phyloP scores from a whole-genome alignment of 1,284 basidiomycete species.

The Moesziomyces parantarcticus region DNA sequence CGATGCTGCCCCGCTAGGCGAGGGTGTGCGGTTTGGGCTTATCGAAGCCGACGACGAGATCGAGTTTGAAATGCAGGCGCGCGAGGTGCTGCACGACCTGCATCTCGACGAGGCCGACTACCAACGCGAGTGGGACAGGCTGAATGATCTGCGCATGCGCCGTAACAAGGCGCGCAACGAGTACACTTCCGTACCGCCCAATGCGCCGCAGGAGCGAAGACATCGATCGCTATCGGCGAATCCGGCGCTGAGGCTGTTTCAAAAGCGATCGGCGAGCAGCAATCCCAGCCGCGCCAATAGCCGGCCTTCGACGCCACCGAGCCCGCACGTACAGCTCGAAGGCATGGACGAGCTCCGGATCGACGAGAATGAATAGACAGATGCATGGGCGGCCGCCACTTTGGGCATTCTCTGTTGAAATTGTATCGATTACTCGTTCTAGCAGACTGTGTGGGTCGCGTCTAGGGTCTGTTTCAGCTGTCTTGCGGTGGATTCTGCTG shows the following conservation, averaged over 20 bases:
- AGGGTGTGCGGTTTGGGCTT: constrained; percentile 26
- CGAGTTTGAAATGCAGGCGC: constrained; percentile 50
- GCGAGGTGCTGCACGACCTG: constrained; percentile 39
- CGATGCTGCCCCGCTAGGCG: constrained; percentile 3
- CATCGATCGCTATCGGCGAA: constrained; percentile 25
- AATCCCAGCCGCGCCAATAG: constrained; percentile 30
- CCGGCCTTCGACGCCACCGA: constrained; percentile 14
- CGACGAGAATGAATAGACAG: constrained; percentile 5
- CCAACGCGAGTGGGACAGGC: constrained; percentile 41
- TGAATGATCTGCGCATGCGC: constrained; percentile 29
- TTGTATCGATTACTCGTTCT: not conserved
- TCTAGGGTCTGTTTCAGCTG: too few species aligned
- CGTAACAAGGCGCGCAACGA: constrained; percentile 47
- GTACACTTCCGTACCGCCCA: constrained; percentile 21
- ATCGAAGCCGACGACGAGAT: constrained; percentile 47
- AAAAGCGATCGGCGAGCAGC: constrained; percentile 37
- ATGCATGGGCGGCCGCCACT: too few species aligned
- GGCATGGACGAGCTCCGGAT: constrained; percentile 6
- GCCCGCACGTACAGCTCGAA: constrained; percentile 4
- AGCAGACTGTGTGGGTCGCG: too few species aligned
- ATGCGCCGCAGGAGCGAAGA: constrained; percentile 4
- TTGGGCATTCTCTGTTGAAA: not conserved
- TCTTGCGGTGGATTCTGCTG: constrained; percentile 10
- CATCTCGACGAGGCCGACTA: constrained; percentile 26
- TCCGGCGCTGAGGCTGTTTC: constrained; percentile 32